A percentile compares a stretch with the other conserved stretches of the same genome.
phyloP scores from a whole-genome alignment of 106 monocot genomes.

The Allium sativum region DNA sequence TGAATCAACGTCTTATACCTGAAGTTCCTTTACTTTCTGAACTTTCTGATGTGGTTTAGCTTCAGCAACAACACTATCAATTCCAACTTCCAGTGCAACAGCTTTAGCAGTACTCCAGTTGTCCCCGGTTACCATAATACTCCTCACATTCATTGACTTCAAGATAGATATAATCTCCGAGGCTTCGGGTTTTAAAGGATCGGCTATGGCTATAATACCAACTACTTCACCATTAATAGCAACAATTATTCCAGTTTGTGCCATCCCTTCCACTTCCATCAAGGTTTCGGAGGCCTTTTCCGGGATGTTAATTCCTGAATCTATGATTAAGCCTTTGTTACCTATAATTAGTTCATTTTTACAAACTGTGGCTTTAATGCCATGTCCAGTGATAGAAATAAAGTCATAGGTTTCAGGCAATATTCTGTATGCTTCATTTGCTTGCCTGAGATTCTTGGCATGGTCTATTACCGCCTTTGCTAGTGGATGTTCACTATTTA shows the following conservation, averaged over 20 bases:
- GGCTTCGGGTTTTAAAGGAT: conserved; percentile 69
- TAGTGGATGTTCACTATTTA: conserved; percentile 84
- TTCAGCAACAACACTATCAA: conserved; percentile 61
- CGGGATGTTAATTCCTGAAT: conserved; percentile 41
- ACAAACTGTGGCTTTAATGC: conserved; percentile 57
- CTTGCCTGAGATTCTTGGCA: conserved; percentile 56
- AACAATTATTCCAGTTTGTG: conserved; percentile 66
- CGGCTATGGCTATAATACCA: conserved; percentile 75
- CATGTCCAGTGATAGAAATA: conserved; percentile 65
- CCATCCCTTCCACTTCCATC: conserved; percentile 51
- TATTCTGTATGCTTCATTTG: conserved; percentile 31
- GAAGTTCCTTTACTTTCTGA: conserved; percentile 77
- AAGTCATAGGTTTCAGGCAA: conserved; percentile 57
- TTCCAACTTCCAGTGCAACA: conserved; percentile 69
- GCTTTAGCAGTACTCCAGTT: conserved; percentile 92
- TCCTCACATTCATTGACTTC: conserved; percentile 74
- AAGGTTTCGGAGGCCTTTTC: conserved; percentile 62
- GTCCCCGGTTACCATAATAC: conserved; percentile 93
- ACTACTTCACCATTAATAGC: conserved; percentile 54
- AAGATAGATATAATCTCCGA: conserved; percentile 73
- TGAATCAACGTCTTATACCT: conserved; percentile 26
- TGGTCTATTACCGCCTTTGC: conserved; percentile 75
- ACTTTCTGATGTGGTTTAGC: conserved; percentile 75
- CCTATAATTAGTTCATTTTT: conserved; percentile 54
- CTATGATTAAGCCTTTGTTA: conserved; percentile 75